phyloP scores from a whole-genome alignment of 2,329 filamentous ascomycete species.

The Colletotrichum sp. region DNA sequence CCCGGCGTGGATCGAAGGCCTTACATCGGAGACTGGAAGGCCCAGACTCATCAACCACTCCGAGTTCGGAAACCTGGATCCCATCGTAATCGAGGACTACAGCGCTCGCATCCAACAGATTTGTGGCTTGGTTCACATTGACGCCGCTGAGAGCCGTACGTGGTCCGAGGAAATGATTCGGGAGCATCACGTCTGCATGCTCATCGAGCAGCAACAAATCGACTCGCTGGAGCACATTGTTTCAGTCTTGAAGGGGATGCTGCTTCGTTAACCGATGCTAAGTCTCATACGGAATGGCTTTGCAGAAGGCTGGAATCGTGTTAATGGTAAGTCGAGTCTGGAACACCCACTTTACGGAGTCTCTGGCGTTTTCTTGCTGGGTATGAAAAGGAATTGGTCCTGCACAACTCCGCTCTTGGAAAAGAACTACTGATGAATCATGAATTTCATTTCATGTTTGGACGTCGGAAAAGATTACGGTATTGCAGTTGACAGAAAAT shows the following conservation, averaged over 20 bases:
- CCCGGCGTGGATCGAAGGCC: slow-evolving; percentile 27
- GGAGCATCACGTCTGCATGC: slow-evolving; percentile 1
- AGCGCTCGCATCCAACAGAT: slow-evolving; percentile 26
- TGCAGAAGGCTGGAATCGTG: background rate
- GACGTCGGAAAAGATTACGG: background rate
- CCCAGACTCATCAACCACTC: slow-evolving; percentile 22
- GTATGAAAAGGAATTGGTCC: background rate
- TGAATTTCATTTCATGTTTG: background rate
- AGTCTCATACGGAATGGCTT: background rate
- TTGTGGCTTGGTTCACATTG: slow-evolving; percentile 20
- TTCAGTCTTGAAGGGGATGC: background rate
- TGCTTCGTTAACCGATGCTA: background rate
- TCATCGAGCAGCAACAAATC: slow-evolving; percentile 9
- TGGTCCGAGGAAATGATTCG: slow-evolving; percentile 15
- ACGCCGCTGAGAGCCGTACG: background rate
- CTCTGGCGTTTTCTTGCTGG: background rate
- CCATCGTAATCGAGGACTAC: slow-evolving; percentile 26
- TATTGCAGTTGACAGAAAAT: background rate
- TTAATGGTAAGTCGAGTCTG: background rate
- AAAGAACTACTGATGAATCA: background rate
- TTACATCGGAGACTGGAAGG: background rate
- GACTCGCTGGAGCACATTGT: slow-evolving; percentile 3
- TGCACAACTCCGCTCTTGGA: background rate
- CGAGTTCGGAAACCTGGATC: slow-evolving; percentile 27
- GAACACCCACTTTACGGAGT: background rate